Conservation (phyloP, 768 basidiomycete species). For the Suillus americanus region DNA sequence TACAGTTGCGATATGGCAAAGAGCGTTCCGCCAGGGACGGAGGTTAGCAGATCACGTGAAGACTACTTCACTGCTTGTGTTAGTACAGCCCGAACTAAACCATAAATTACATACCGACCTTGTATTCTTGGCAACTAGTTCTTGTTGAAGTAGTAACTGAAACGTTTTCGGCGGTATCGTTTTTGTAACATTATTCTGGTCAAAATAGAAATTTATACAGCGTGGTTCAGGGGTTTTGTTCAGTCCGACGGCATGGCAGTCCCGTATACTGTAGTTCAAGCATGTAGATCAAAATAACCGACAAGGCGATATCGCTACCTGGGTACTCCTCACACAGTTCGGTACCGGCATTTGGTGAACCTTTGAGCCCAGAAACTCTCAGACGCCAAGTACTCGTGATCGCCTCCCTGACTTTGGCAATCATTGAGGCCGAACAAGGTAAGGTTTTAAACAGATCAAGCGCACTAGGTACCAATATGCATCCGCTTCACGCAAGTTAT, state of each 20-base stretch:
- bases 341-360: neutral
- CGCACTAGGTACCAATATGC: neutral
- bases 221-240: neutral
- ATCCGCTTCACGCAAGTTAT: neutral
- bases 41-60: conserved; percentile 10
- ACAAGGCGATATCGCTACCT: neutral
- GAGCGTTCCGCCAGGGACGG: conserved; percentile 23
- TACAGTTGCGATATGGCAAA: conserved; percentile 7
- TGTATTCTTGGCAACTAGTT: neutral
- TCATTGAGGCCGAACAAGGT: no score
- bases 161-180: neutral
- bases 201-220: neutral
- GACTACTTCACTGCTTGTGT: conserved; percentile 14
- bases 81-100: conserved; percentile 4
- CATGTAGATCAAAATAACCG: conserved; percentile 1
- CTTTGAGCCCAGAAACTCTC: neutral
- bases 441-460: neutral
- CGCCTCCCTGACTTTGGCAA: neutral
- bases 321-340: neutral
- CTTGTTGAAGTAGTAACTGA: neutral
- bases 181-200: no score
- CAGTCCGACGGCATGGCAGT: conserved; percentile 3
- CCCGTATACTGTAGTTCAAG: neutral
- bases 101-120: neutral
- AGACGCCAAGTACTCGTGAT: neutral